Base-by-base conservation (phyloP, 352 stramenopile genomes). In the Blastocystis sp. region DNA sequence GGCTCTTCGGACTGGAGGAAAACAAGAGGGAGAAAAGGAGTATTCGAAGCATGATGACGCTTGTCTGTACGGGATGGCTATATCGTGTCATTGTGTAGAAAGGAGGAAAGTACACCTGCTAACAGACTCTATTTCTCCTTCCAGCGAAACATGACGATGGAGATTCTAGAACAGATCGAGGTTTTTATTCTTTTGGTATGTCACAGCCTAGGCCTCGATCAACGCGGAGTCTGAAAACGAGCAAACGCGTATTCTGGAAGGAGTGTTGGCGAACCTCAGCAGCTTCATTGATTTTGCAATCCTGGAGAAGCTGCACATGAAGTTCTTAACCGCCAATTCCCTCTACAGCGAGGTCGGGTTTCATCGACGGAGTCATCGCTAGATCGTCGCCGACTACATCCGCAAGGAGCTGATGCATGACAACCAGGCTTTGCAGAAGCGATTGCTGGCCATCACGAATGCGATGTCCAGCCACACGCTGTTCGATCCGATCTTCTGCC, bases 401-500 rank as follows among this genome's bases (percentile, higher is more conserved):
- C 21, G 40, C 41, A 41, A 45, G 14, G 40, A 81, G 19, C 48
- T 81, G 1, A 43, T 66, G 52, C 65, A 65, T 4, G 38, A 61
- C 0, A 81, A 81, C 38, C 7, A 28, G 11, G 9, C 23, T 2
- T 10, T 81, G 4, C 56, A 38, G 21, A 14, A 81, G 10, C 71
- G 71, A 38, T 21, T 81, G 41, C 23, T 81, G 2, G 0, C 1
- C 5, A 81, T 81, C 34, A 53, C 41, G 14, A 81, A 81, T 34
- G 28, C 45, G 9, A 48, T 81, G 41, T 81, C 71, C 0, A 81
- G 71, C n/a, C 71, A 81, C 34, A 45, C 71, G n/a, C 52, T 64
- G 45, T 81, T 81, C 38, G 71, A 81, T 41, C 71, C 71, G 7
- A 81, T 81, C n/a, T 81, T 81, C n/a, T 81, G 71, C 71, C 40